These are phyloP conservation scores for Candida tropicalis DNA, from an alignment of 1,139 yeast genomes.

Conservation along the genomic window DNA sequence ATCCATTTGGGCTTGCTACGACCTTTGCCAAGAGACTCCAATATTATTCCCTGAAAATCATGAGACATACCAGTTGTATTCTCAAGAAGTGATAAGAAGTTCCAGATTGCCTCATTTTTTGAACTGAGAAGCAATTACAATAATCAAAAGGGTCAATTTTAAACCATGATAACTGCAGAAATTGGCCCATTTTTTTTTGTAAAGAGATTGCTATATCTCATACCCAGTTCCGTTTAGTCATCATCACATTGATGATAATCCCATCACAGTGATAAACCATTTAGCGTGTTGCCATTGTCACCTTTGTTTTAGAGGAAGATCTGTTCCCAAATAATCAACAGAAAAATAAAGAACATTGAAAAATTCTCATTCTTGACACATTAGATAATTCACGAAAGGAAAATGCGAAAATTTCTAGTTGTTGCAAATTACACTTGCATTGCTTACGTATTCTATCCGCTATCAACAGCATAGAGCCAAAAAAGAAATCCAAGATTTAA, in stretches of 20 bases:
- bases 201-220: too few species aligned
- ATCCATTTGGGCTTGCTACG: too few species aligned
- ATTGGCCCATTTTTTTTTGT: not conserved
- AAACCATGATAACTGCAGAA: too few species aligned
- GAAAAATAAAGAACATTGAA: not conserved
- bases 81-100: too few species aligned
- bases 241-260: too few species aligned
- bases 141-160: too few species aligned
- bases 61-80: too few species aligned
- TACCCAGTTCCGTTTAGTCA: too few species aligned
- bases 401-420: slow-evolving; percentile 3
- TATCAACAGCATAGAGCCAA: not conserved
- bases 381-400: not conserved
- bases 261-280: not conserved
- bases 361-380: slow-evolving; percentile 6
- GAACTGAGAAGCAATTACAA: too few species aligned
- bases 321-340: not conserved
- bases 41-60: too few species aligned
- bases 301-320: not conserved
- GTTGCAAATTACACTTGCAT: slow-evolving; percentile 2
- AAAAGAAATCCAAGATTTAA: not conserved
- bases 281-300: not conserved
- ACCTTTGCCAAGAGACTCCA: too few species aligned
- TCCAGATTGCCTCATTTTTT: too few species aligned
- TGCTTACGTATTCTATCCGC: not conserved